Evolutionary conservation across 106 monocot species (phyloP).

Genomic region (Vanilla planifolia): DNA sequence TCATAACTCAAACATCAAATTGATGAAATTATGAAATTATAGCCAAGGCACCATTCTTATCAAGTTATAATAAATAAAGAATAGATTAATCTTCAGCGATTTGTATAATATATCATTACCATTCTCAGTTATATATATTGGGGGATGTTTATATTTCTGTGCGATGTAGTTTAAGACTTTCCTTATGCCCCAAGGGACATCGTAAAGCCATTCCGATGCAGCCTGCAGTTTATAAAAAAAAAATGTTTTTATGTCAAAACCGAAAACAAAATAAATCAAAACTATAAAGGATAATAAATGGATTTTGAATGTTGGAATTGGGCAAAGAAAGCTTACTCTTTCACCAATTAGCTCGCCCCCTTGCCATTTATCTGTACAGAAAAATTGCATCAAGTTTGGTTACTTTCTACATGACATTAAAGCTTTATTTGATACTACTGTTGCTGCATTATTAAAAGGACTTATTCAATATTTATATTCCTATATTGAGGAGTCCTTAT

Average conservation of each 20-base stretch:
- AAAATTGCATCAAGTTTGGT: too few species aligned
- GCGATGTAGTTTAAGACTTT: constrained; percentile 72
- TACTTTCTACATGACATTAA: too few species aligned
- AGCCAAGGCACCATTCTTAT: not conserved
- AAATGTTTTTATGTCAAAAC: too few species aligned
- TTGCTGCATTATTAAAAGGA: too few species aligned
- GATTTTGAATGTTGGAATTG: too few species aligned
- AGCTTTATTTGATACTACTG: too few species aligned
- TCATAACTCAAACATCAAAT: not conserved
- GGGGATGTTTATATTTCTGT: constrained; percentile 44
- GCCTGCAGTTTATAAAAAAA: constrained; percentile 73
- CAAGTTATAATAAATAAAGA: not conserved
- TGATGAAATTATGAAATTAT: not conserved
- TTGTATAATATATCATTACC: constrained; percentile 30
- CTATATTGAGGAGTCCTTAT: too few species aligned
- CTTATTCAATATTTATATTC: too few species aligned
- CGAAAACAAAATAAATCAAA: too few species aligned
- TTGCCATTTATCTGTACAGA: constrained; percentile 40
- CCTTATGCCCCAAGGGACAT: constrained; percentile 86
- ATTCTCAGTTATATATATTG: constrained; percentile 87
- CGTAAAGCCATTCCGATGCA: constrained; percentile 88
- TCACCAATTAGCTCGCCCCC: constrained; percentile 68
- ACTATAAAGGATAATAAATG: too few species aligned
- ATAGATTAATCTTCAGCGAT: not conserved
- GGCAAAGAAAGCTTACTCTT: constrained; percentile 31